Base-by-base conservation (phyloP, 176 grass and related monocot genomes). In the Carex scoparia region DNA sequence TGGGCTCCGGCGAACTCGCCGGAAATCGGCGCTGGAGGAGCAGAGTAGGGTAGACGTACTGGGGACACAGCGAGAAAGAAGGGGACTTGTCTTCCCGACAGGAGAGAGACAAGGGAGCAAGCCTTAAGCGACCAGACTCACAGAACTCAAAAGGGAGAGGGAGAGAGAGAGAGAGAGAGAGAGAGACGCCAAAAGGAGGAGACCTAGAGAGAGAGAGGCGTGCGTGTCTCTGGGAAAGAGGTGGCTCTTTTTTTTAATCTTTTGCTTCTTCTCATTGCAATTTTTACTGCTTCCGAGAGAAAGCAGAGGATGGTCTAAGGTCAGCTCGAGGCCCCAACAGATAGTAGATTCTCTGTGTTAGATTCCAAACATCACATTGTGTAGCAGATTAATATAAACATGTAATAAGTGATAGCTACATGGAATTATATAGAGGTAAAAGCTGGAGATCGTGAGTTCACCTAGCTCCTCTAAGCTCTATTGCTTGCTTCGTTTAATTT, bases 71-170 rank as follows among this genome's bases (percentile, higher is more conserved):
- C 48, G 68, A 55, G 61, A 76, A 37, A 82, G 69, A 53, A 48
- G 80, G 53, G 35, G 54, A 40, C 38, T 61, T 81, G 33, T 69
- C 33, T 19, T n/a, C 77, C 84, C 85, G 86, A 87, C 86, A 87
- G 78, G 80, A 77, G 79, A 83, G 67, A 57, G 86, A 87, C 86
- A 81, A 87, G 75, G 63, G 51, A 65, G 67, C 40, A 74, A 87
- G 79, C 8, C 27, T 37, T 46, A 61, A 61, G 48, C 58, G 65
- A 86, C 69, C 72, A 86, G 30, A n/a, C 37, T 33, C 51, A 81
- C 23, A 80, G 64, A 80, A 44, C 16, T 37, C 73, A 86, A 67
- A 40, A 79, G 65, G 42, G 79, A 31, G 27, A 3, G 15, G n/a
- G 32, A 76, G 15, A 61, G 7, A 51, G 16, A 48, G 65, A 70